Percentiles rank a stretch among this genome's conserved stretches.
These are phyloP conservation scores for Monosporascus sp. DNA, from an alignment of 2,329 filamentous ascomycete genomes.

Conservation along the genomic window DNA sequence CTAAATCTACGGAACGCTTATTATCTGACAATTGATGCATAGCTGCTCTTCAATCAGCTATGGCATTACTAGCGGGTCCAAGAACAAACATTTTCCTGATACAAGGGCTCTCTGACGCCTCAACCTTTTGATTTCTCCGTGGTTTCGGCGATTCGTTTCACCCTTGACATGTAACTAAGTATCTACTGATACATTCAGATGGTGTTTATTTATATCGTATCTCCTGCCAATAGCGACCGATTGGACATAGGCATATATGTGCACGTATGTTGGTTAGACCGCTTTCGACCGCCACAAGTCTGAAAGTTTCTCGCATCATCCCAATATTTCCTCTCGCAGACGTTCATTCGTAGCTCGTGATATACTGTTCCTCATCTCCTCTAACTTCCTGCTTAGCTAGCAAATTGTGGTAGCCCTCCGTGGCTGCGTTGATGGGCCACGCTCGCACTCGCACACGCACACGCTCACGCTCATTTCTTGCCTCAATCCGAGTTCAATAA, in stretches of 20 bases:
- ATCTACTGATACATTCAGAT: too few relatives aligned
- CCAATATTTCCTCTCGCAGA: background rate
- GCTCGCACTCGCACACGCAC: too few relatives aligned
- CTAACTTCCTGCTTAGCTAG: too few relatives aligned
- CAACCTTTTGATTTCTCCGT: conserved; percentile 25
- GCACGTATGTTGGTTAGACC: too few relatives aligned
- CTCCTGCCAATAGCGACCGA: background rate
- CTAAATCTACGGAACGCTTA: conserved; percentile 33
- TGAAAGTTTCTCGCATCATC: too few relatives aligned
- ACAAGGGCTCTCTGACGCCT: conserved; percentile 58
- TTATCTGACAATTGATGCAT: conserved; percentile 47
- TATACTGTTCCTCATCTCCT: background rate
- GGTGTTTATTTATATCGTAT: background rate
- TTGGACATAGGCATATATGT: too few relatives aligned
- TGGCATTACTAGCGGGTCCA: conserved; percentile 49
- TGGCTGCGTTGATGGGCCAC: too few relatives aligned
- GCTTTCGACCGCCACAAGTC: too few relatives aligned
- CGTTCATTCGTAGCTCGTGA: conserved; percentile 6
- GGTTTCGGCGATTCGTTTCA: conserved; percentile 58
- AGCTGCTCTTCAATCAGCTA: conserved; percentile 49
- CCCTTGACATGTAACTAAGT: conserved; percentile 44
- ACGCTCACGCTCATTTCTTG: background rate
- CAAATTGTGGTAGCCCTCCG: too few relatives aligned
- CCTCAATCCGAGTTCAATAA: too few relatives aligned
- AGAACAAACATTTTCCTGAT: conserved; percentile 36